Conservation (phyloP, 768 basidiomycete genomes). For the Suillus fuscotomentosus region DNA sequence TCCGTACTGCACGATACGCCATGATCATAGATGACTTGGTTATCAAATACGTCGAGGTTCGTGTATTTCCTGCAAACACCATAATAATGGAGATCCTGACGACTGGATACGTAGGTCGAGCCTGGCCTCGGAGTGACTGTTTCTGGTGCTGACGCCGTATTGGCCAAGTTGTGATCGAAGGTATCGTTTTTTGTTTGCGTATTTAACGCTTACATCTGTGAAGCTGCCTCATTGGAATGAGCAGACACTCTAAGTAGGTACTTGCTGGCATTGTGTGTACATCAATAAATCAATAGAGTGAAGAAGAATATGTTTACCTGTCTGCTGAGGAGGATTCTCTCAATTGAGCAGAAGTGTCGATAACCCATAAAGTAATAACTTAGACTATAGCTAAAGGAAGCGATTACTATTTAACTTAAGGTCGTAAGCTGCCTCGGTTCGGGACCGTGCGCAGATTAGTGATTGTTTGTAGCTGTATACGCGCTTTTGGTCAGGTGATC, state of each 20-base stretch:
- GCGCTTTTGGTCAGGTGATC: slow-evolving; percentile 31
- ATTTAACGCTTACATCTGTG: neutral
- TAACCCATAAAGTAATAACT: neutral
- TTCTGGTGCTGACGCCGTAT: slow-evolving; percentile 58
- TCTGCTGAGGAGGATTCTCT: neutral
- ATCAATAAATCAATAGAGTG: neutral
- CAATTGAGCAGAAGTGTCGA: neutral
- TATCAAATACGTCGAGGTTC: slow-evolving; percentile 62
- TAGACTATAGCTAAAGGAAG: neutral
- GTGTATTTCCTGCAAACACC: slow-evolving; percentile 14
- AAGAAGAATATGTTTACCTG: neutral
- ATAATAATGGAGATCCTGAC: neutral
- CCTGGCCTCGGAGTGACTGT: slow-evolving; percentile 49
- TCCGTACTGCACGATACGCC: slow-evolving; percentile 61
- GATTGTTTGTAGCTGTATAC: slow-evolving; percentile 29
- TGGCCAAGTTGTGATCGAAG: slow-evolving; percentile 40
- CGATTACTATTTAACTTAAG: neutral
- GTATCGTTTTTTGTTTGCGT: neutral
- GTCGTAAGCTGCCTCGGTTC: neutral
- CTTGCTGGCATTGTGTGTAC: neutral
- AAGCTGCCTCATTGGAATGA: neutral
- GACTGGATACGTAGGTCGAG: slow-evolving; percentile 41
- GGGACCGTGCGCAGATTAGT: slow-evolving; percentile 18
- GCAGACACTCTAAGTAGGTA: neutral
- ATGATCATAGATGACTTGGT: slow-evolving; percentile 68